Evolutionary conservation across 805 yeast genomes (phyloP).

Genomic region (Isabelozyma rhagii): DNA sequence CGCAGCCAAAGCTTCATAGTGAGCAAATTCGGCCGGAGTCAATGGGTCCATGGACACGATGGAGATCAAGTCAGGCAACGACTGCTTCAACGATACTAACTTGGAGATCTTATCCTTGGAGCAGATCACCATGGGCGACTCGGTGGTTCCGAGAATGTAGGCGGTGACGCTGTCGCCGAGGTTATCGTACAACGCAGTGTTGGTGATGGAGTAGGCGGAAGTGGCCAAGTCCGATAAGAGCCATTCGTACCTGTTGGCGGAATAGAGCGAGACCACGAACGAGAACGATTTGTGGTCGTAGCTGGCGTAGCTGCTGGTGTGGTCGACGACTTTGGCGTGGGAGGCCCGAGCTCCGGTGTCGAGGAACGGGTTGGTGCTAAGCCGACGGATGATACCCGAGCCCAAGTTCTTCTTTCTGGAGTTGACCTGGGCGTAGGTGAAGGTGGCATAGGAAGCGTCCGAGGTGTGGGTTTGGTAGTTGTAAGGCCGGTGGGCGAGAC

Average conservation of each 20-base stretch:
- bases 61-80: conserved; percentile 14
- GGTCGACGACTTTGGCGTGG: conserved; percentile 15
- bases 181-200: conserved; percentile 18
- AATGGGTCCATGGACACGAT: conserved; percentile 23
- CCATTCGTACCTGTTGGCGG: conserved; percentile 15
- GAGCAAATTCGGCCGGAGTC: conserved; percentile 5
- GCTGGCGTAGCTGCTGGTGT: conserved; percentile 23
- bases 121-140: conserved; percentile 13
- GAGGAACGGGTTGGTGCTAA: conserved; percentile 11
- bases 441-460: conserved; percentile 6
- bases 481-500: conserved; percentile 20
- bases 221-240: conserved; percentile 9
- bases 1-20: background rate
- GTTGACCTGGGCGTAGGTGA: conserved; percentile 26
- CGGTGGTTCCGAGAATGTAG: conserved; percentile 15
- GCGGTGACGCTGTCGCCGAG: conserved; percentile 15
- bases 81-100: conserved; percentile 10
- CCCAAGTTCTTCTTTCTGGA: conserved; percentile 30
- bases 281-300: background rate
- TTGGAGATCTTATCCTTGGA: conserved; percentile 12
- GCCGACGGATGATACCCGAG: conserved; percentile 33
- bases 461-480: conserved; percentile 11
- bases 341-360: conserved; percentile 8
- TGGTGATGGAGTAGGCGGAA: conserved; percentile 13
- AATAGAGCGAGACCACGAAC: conserved; percentile 13